A percentile compares a stretch with the other conserved stretches of the same genome.
These are phyloP conservation scores for Hymenoscyphus occultus DNA, from an alignment of 2,329 filamentous ascomycete genomes.

Conservation along the genomic window DNA sequence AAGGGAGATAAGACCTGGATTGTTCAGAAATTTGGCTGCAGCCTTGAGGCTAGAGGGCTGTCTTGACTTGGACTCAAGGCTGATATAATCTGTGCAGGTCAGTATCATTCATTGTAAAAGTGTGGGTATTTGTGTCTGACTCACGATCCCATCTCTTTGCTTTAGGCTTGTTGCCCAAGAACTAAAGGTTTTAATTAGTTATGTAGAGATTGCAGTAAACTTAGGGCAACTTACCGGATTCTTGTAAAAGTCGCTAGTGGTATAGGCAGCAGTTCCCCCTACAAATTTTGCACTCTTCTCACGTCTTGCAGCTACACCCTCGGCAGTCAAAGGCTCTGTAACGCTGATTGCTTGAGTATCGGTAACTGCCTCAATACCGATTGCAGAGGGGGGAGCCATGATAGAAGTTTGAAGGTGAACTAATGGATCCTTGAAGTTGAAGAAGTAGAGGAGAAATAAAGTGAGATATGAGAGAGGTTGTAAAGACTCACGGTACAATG, in stretches of 20 bases:
- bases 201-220: background rate
- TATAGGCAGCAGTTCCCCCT: constrained; percentile 72
- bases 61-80: constrained; percentile 57
- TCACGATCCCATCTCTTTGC: constrained; percentile 83
- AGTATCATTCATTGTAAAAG: constrained; percentile 15
- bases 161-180: constrained; percentile 57
- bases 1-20: constrained; percentile 80
- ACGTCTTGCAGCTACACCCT: constrained; percentile 65
- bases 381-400: constrained; percentile 44
- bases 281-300: constrained; percentile 69
- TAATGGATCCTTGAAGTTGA: background rate
- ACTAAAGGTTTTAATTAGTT: background rate
- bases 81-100: constrained; percentile 49
- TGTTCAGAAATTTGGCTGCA: constrained; percentile 75
- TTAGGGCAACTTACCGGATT: constrained; percentile 51
- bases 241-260: constrained; percentile 82
- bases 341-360: constrained; percentile 41
- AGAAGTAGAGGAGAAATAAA: background rate
- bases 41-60: constrained; percentile 74
- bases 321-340: constrained; percentile 53
- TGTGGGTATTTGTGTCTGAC: constrained; percentile 39
- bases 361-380: constrained; percentile 39
- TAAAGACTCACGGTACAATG: background rate
- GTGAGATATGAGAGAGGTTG: background rate
- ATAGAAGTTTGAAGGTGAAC: background rate